Conservation (phyloP, 371 early-diverging fungal species). For the Batkoa obscura region DNA sequence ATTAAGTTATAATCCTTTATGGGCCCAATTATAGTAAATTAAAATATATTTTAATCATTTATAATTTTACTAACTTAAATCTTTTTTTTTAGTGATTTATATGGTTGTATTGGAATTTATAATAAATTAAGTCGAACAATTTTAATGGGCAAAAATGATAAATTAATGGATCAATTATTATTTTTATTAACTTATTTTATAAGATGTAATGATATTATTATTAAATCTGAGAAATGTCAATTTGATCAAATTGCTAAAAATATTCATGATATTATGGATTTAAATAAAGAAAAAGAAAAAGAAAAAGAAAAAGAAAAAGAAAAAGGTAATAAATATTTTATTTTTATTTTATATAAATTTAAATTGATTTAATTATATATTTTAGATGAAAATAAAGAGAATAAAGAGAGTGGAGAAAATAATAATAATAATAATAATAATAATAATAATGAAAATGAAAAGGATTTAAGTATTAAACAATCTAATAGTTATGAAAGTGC, state of each 20-base stretch:
- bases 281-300: not conserved
- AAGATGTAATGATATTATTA: slow-evolving; percentile 42
- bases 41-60: too few relatives aligned
- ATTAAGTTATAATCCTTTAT: slow-evolving; percentile 39
- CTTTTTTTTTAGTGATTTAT: slow-evolving; percentile 22
- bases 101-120: slow-evolving; percentile 32
- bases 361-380: too few relatives aligned
- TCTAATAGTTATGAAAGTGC: too few relatives aligned
- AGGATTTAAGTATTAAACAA: too few relatives aligned
- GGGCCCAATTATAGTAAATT: slow-evolving; percentile 37
- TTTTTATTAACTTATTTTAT: slow-evolving; percentile 38
- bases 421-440: too few relatives aligned
- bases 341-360: too few relatives aligned
- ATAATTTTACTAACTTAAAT: slow-evolving; percentile 4
- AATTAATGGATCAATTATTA: slow-evolving; percentile 28
- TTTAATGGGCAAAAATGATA: slow-evolving; percentile 27
- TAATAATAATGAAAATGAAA: too few relatives aligned
- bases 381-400: too few relatives aligned
- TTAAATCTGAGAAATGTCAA: slow-evolving; percentile 18
- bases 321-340: too few relatives aligned
- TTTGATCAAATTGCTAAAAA: not conserved
- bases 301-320: too few relatives aligned
- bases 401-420: too few relatives aligned
- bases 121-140: slow-evolving; percentile 31
- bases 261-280: slow-evolving; percentile 7